Base-by-base conservation (phyloP, 176 grass and related monocot genomes). In the Puccinellia tenuiflora region DNA sequence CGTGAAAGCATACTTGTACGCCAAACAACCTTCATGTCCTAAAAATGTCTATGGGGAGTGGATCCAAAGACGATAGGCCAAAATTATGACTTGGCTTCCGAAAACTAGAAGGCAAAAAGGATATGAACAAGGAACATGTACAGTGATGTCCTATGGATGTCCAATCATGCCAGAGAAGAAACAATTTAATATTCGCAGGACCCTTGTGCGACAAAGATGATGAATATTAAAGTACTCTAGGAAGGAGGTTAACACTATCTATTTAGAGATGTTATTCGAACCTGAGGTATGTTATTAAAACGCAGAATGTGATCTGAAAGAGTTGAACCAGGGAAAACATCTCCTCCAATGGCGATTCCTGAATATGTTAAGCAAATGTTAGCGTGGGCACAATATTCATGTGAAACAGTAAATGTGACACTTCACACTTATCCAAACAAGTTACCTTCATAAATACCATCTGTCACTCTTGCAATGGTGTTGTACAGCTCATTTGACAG, bases 401-500 rank as follows among this genome's bases (percentile, higher is more conserved):
- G 46, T 50, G 26, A 26, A 13, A 62, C 15, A 14, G 17, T 37
- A 22, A 77, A 38, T 39, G 7, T 53, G 25, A 35, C 68, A 48
- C 25, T 73, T 73, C 38, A 51, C 6, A 81, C 39, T 29, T 79
- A 79, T 46, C 1, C 10, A 82, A 34, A 69, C 29, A 69, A 51
- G 26, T 55, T 90, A 96, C 96, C 96, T 96, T 99, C 96, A 90
- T 99, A 99, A 92, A 99, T 96, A 85, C 96, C 96, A 92, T 99
- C 89, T 30, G 96, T 99, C 67, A 99, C 96, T 86, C 93, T 88
- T 81, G 89, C 96, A 81, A 99, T 94, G 74, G 93, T 99, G 89
- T 84, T 99, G 85, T 99, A 96, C 91, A 99, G 57, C 88, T 96
- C 96, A 79, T 99, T 96, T 87, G 96, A 99, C 96, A 99, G 96